These are phyloP conservation scores for Berkeleyomyces basicola DNA, from an alignment of 2,329 filamentous ascomycete species.

Conservation along the genomic window DNA sequence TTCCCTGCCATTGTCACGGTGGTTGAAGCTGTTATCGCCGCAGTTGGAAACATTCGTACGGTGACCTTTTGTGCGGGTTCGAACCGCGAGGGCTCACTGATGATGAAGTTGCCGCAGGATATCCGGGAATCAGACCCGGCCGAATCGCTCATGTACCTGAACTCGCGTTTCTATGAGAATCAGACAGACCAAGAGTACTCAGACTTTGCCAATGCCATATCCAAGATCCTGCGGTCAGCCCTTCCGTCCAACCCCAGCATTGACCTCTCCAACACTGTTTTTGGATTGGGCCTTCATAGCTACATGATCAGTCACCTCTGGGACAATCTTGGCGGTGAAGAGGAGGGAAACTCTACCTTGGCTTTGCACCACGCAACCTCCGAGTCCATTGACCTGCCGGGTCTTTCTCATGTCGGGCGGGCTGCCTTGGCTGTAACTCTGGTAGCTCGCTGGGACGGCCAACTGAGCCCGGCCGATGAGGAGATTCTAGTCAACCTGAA, in stretches of 20 bases:
- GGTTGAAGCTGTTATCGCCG: constrained; percentile 54
- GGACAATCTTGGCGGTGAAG: constrained; percentile 31
- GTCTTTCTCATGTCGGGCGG: constrained; percentile 54
- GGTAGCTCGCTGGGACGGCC: constrained; percentile 58
- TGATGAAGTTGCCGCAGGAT: constrained; percentile 45
- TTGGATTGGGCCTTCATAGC: constrained; percentile 26
- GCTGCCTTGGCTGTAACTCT: constrained; percentile 55
- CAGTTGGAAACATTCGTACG: constrained; percentile 51
- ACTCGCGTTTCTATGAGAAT: not conserved
- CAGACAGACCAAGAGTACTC: constrained; percentile 16
- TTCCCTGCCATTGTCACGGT: constrained; percentile 72
- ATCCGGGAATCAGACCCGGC: constrained; percentile 52
- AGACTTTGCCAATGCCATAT: constrained; percentile 23
- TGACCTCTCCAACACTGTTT: constrained; percentile 24
- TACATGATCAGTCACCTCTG: constrained; percentile 36
- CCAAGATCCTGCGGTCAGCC: constrained; percentile 25
- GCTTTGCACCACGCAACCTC: constrained; percentile 58
- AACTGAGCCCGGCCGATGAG: constrained; percentile 32
- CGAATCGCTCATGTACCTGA: constrained; percentile 20
- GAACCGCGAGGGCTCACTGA: constrained; percentile 69
- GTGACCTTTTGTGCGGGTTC: constrained; percentile 79
- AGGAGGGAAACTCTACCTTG: constrained; percentile 42
- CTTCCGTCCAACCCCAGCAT: constrained; percentile 23
- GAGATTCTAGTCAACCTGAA: constrained; percentile 28
- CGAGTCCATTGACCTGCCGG: constrained; percentile 51